Base-by-base conservation (phyloP, 2,329 filamentous ascomycete genomes). In the Penicillium frequentans region DNA sequence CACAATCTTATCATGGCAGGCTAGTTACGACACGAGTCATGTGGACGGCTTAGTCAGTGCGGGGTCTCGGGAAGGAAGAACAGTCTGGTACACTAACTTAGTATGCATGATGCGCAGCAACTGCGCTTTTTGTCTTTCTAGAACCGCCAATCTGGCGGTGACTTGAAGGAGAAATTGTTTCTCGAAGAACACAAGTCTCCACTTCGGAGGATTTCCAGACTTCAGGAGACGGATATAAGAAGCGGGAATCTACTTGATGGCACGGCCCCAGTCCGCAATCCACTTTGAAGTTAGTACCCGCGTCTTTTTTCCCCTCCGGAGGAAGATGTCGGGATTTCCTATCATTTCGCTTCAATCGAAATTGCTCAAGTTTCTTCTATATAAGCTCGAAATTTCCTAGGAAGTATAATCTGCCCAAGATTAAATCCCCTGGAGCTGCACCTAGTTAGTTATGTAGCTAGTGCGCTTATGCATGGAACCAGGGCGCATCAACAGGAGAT, bases 141-240 rank as follows among this genome's bases (percentile, higher is more conserved):
- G 39, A 42, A 42, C 39, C n/a, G 39, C 11, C 39, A 42, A 42
- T 42, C n/a, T 42, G 19, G 39, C 19, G 39, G 39, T 42, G 39
- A 42, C 39, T 13, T 23, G 2, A 23, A 5, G 14, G 14, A 8
- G 35, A 19, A 39, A 39, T 10, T 19, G 35, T 5, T 39, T 39
- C 16, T 10, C n/a, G 35, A 39, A 39, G 35, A 9, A 19, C n/a
- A 8, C 11, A n/a, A 8, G 58, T 52, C 52, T 60, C 58, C 56
- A 57, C 54, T 53, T 58, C 54, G 59, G 59, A 33, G 46, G 55
- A 59, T 57, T 59, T 39, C 55, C 55, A 51, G 35, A 39, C 55
- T 47, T 43, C 27, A 49, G 47, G 26, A 42, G 11, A 23, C 35
- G 35, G n/a, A 49, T 35, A n/a, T 23, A 37, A 23, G 35, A 33